A percentile compares a stretch with the other conserved stretches of the same genome.
These are phyloP conservation scores for Hibiscus syriacus DNA, from an alignment of 345 rosid genomes.

Conservation along the genomic window DNA sequence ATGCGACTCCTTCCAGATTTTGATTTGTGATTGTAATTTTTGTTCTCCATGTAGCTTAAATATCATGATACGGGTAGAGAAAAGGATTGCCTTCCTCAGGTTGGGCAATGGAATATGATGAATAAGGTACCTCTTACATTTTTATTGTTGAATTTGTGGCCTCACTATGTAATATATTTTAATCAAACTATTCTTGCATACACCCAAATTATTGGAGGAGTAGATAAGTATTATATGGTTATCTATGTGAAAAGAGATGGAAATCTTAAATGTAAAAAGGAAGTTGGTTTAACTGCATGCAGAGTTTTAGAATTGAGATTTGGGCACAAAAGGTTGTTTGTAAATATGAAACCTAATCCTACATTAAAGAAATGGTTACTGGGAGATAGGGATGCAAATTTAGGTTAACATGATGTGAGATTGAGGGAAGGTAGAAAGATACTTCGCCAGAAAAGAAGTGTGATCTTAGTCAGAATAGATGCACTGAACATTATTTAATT, in stretches of 20 bases:
- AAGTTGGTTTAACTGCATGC: no score
- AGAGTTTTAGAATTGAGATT: no score
- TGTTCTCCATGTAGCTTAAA: conserved; percentile 55
- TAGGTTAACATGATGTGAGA: no score
- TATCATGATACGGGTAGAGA: conserved; percentile 93
- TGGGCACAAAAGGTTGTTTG: no score
- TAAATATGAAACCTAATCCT: no score
- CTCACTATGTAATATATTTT: neutral
- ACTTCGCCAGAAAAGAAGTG: no score
- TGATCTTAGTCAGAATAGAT: no score
- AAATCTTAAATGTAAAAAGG: neutral
- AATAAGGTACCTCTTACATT: conserved; percentile 54
- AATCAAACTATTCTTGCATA: neutral
- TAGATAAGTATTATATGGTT: neutral
- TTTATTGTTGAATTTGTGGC: neutral
- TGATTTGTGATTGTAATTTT: neutral
- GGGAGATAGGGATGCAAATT: no score
- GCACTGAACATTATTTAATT: no score
- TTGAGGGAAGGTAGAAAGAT: no score
- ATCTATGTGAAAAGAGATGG: neutral
- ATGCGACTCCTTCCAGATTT: neutral
- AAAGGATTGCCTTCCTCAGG: conserved; percentile 77
- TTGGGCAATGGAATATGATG: conserved; percentile 99
- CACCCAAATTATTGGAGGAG: no score
- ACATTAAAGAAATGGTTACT: no score